Conservation (phyloP, 192 early-diverging fungal genomes). For the Radiomyces spectabilis region DNA sequence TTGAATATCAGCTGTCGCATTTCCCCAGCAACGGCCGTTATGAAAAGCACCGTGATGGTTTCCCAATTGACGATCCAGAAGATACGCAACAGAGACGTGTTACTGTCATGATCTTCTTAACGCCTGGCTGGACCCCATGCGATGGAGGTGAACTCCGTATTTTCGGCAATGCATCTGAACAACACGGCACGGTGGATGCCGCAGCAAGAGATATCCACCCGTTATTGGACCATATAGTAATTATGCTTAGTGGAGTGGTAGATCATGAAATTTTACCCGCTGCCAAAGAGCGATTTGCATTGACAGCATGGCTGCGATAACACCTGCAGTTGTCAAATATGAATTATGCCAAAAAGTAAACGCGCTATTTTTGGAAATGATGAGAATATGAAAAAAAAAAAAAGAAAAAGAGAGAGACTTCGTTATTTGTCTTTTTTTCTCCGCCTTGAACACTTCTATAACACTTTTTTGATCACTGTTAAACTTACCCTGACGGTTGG, state of each 20-base stretch:
- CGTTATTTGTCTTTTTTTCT: no score
- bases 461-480: no score
- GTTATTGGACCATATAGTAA: constrained; percentile 30
- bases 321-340: no score
- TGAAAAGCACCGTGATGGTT: constrained; percentile 50
- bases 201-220: constrained; percentile 16
- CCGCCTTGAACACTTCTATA: no score
- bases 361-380: no score
- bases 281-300: constrained; percentile 34
- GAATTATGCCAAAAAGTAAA: no score
- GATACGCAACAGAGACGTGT: constrained; percentile 49
- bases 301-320: constrained; percentile 46
- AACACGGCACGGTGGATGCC: constrained; percentile 25
- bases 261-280: constrained; percentile 45
- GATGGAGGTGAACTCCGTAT: constrained; percentile 48
- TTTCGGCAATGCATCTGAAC: constrained; percentile 33
- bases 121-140: constrained; percentile 36
- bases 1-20: constrained; percentile 42
- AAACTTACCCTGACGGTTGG: no score
- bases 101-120: constrained; percentile 50
- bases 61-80: constrained; percentile 40
- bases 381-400: no score
- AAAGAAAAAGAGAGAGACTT: no score
- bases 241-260: constrained; percentile 39
- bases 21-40: constrained; percentile 39